Base-by-base conservation (phyloP, 257 asterid genomes). In the Schizonepeta tenuifolia region DNA sequence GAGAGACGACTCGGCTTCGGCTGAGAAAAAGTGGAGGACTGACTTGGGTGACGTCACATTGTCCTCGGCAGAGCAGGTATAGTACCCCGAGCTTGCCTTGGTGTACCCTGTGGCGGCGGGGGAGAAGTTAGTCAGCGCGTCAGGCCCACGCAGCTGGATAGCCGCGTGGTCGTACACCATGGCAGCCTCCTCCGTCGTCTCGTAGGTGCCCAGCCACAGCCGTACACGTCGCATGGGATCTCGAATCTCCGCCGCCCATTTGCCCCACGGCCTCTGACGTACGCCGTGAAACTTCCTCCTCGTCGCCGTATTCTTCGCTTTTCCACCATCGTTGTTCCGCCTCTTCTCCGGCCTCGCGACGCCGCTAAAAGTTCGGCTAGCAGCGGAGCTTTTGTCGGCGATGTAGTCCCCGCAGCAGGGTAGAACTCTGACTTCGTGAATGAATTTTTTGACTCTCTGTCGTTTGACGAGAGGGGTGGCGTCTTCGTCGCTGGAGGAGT, bases 191-290 rank as follows among this genome's bases (percentile, higher is more conserved):
- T 93, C 97, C 43, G 97, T 97, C 40, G 97, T 87, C 13, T 84
- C 83, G 77, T 84, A 90, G 8, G 97, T 90, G 70, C 98, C 98
- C 41, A 92, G 73, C 97, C 98, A 92, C 9, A 92, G 71, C 46
- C 97, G 96, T 38, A 81, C 90, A 15, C 96, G 92, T 44, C 89
- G 80, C 76, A 61, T 0, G 17, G 96, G 98, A 55, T 92, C 98
- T 55, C 98, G 83, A 46, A 92, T 92, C 89, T 92, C 98, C 0
- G 96, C 98, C 81, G 97, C 96, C 91, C 90, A 92, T 72, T 88
- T 92, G 0, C 98, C 98, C 96, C 97, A 90, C 0, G 92, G 92
- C 75, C 97, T 43, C 75, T 78, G 93, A 73, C 96, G 83, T 12
- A 93, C 97, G 18, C 98, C 98, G 59, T 90, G 87, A 63, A 74